phyloP scores from a whole-genome alignment of 23 red algal genomes.

The Chondrus crispus region DNA sequence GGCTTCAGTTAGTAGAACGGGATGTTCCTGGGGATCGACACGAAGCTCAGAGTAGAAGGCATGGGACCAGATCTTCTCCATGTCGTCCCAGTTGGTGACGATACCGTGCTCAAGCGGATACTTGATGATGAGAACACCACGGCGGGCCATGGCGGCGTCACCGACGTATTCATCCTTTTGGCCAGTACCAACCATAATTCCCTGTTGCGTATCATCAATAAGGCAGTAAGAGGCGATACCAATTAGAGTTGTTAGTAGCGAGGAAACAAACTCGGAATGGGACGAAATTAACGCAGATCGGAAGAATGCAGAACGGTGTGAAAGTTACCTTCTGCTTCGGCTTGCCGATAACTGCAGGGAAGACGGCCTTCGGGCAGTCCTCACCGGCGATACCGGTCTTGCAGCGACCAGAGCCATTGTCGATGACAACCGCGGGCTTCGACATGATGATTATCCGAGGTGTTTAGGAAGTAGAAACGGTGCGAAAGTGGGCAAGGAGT shows the following conservation, averaged over 20 bases:
- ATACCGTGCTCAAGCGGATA: constrained; percentile 99
- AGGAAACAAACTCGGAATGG: not conserved
- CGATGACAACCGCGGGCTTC: constrained; percentile 97
- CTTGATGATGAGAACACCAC: constrained; percentile 97
- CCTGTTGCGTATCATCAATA: not conserved
- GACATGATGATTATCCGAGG: not conserved
- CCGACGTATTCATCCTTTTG: constrained; percentile 99
- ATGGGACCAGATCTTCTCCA: constrained; percentile 99
- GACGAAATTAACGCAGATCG: not conserved
- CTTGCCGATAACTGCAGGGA: constrained; percentile 95
- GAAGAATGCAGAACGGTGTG: not conserved
- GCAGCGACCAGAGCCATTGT: constrained; percentile 99
- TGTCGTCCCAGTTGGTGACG: constrained; percentile 98
- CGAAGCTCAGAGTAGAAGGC: constrained; percentile 98
- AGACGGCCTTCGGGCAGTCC: constrained; percentile 95
- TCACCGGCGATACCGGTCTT: constrained; percentile 99
- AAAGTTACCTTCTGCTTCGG: constrained; percentile 87
- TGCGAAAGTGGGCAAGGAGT: no score
- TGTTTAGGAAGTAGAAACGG: no score
- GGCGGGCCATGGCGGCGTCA: constrained; percentile 91
- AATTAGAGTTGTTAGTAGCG: not conserved
- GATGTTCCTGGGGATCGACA: constrained; percentile 92
- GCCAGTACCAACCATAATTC: constrained; percentile 97
- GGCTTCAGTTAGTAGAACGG: constrained; percentile 95
- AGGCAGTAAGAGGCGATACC: not conserved